Base-by-base conservation (phyloP, 305 asterid species). In the Plantago rigida region DNA sequence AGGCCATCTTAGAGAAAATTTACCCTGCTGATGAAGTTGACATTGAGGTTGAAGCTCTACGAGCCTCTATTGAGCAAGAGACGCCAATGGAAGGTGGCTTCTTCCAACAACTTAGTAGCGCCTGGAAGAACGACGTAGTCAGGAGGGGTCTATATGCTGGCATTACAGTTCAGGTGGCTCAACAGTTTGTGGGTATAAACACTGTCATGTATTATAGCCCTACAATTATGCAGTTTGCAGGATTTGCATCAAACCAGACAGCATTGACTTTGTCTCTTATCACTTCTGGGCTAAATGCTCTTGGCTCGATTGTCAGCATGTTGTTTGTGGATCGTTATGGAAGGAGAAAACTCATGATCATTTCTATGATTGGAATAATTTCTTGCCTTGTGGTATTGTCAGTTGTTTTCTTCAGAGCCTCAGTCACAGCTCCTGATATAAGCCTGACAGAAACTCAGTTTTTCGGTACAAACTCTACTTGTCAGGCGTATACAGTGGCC, bases 161-260 rank as follows among this genome's bases (percentile, higher is more conserved):
- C 47, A 63, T 86, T 2, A 71, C 85, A 0, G 86, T 79, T 64
- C 94, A 86, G 63, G 91, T 83, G 60, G 88, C 86, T 51, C 91
- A 86, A 72, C 90, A 85, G 46, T 85, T 85, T 41, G 90, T 83
- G 10, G 94, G 94, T 51, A 85, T 85, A 62, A 85, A 85, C 72
- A 85, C 90, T 12, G 87, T 85, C 53, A 82, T 85, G 94, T 85
- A 86, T 69, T 86, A 83, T 13, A 81, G 91, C 59, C 85, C 94
- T 56, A 81, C 87, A 56, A 86, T 83, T 15, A 78, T 86, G 55
- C 95, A 86, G 67, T 78, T 86, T 42, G 95, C 92, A 0, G 91
- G 95, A 39, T 78, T 79, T 51, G 89, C 91, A 48, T 83, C 92
- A 0, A 86, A 86, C 31, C 63, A 61, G 65, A 81, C 87, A 14